Percentiles rank a stretch among this genome's conserved stretches.
These are phyloP conservation scores for Passiflora organensis DNA, from an alignment of 345 rosid species.

Conservation along the genomic window DNA sequence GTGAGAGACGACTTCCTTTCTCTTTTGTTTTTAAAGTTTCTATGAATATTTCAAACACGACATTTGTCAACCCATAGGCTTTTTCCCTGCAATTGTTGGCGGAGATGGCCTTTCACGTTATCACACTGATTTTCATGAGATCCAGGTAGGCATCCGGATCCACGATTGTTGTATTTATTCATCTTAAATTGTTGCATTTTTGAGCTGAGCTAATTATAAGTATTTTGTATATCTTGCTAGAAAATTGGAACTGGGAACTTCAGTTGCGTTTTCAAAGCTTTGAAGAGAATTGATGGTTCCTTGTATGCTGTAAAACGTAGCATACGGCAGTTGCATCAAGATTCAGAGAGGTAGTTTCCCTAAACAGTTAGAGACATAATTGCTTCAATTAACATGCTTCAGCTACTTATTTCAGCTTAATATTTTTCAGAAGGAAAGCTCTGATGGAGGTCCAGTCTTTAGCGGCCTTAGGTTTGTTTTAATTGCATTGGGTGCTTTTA, in stretches of 20 bases:
- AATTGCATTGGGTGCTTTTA: not conserved
- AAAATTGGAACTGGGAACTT: constrained; percentile 88
- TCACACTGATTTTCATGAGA: constrained; percentile 88
- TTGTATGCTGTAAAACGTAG: constrained; percentile 84
- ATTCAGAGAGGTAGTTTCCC: constrained; percentile 60
- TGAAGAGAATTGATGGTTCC: constrained; percentile 96
- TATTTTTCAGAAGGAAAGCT: constrained; percentile 72
- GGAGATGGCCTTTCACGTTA: constrained; percentile 95
- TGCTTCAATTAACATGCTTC: constrained; percentile 3
- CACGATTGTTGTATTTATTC: not conserved
- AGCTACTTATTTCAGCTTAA: not conserved
- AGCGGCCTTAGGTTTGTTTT: constrained; percentile 78
- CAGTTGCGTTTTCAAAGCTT: constrained; percentile 77
- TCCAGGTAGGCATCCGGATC: constrained; percentile 47
- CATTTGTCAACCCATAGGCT: constrained; percentile 40
- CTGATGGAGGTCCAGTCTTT: constrained; percentile 98
- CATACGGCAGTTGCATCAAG: constrained; percentile 61
- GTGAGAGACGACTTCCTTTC: too few species aligned
- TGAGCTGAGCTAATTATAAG: not conserved
- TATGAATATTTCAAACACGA: constrained; percentile 5
- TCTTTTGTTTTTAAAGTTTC: not conserved
- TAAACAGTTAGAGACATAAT: not conserved
- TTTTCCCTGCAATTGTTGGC: constrained; percentile 48
- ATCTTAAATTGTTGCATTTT: not conserved
- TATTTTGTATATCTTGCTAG: constrained; percentile 32